Evolutionary conservation across 116 monocot species (phyloP), one percentile per base, ranked within the genome.

Genomic region (Zostera marina): DNA sequence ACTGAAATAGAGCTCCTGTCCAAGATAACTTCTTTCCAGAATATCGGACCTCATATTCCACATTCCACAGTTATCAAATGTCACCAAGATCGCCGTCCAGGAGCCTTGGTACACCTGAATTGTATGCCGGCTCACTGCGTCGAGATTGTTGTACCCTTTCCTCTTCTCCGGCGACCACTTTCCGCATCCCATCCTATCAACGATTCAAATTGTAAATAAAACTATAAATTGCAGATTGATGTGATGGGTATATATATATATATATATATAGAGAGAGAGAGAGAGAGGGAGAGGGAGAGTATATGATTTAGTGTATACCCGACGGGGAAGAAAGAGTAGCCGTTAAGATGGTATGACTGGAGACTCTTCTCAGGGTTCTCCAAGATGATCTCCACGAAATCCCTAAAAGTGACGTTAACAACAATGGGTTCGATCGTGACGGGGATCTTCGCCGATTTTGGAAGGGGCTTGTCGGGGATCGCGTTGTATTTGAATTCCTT

Each of bases 1-100:
- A 60, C 88, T 82, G 68, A 88, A 22, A 70, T 88, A 88, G 59
- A 88, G 64, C 73, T 88, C 80, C 70, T 88, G 83, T 8, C 88
- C 88, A 8, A 88, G 71, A 68, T 77, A 88, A 32, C 64, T 65
- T 62, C 71, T 74, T 57, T 83, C 88, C 78, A 64, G 72, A 16
- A 70, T 48, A 69, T 72, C 75, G n/a, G 83, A 80, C 52, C 88
- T 58, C 24, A 88, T 22, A 68, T 77, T 88, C 88, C 88, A 88
- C 80, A 88, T 80, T 0, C 88, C 88, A 19, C 65, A 70, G 62
- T 87, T 81, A 63, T 87, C 87, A 67, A 87, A 82, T 3, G 83
- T 72, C 7, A 79, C 64, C 74, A 82, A 63, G 63, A 88, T 75
- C 16, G 83, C 88, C 52, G 80, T 32, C 88, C 88, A 88, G 9